Conservation (phyloP, 805 yeast species). For the Lipomyces chichibuensis region DNA sequence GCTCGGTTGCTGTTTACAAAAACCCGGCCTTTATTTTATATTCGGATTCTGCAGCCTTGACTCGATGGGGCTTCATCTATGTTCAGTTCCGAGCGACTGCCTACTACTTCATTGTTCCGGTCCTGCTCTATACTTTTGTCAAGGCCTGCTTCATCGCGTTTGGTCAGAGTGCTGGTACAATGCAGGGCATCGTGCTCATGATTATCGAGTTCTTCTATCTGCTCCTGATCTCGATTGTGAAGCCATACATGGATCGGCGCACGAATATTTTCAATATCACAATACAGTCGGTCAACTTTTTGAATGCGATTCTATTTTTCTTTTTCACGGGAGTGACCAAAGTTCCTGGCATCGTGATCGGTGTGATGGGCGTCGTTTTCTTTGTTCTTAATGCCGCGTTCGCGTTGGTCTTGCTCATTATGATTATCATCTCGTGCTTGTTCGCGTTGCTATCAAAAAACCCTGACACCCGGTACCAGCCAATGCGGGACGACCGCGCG, state of each 20-base stretch:
- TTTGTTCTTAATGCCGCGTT: constrained; percentile 88
- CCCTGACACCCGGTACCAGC: constrained; percentile 94
- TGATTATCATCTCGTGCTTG: constrained; percentile 85
- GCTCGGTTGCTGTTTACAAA: constrained; percentile 70
- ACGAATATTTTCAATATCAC: constrained; percentile 92
- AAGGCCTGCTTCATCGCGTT: constrained; percentile 86
- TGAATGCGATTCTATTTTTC: constrained; percentile 83
- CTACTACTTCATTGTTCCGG: constrained; percentile 77
- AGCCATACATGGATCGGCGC: constrained; percentile 94
- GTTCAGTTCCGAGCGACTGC: constrained; percentile 87
- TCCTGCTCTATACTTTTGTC: constrained; percentile 65
- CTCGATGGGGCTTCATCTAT: constrained; percentile 89
- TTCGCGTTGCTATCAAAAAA: constrained; percentile 83
- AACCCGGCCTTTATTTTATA: constrained; percentile 90
- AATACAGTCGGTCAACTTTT: constrained; percentile 73
- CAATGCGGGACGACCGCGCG: constrained; percentile 94
- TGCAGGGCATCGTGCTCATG: constrained; percentile 77
- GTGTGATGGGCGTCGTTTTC: constrained; percentile 87
- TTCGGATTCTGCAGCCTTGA: constrained; percentile 79
- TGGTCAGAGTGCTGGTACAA: constrained; percentile 77
- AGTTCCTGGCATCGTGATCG: constrained; percentile 88
- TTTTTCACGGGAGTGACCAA: constrained; percentile 76
- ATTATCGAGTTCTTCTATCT: constrained; percentile 74
- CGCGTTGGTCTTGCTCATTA: constrained; percentile 76
- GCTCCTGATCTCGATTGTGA: constrained; percentile 62